Conservation (phyloP, 2,329 filamentous ascomycete species). For the Calonectria leucothoes region DNA sequence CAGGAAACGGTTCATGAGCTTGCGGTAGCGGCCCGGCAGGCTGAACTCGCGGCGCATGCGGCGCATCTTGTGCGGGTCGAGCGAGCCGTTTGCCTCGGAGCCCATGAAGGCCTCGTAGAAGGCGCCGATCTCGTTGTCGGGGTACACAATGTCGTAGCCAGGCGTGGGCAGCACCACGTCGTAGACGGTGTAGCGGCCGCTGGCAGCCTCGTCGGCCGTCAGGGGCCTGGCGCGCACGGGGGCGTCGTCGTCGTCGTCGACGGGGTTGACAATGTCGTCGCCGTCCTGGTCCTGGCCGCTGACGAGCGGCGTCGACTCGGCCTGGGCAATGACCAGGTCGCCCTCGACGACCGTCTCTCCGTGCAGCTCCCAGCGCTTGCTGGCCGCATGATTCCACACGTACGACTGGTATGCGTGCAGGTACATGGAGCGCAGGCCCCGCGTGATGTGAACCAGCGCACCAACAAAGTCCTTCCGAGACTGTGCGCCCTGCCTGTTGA, state of each 20-base stretch:
- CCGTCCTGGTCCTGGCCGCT: constrained; percentile 73
- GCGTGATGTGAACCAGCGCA: constrained; percentile 82
- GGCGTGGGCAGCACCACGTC: constrained; percentile 94
- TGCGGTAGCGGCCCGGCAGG: constrained; percentile 88
- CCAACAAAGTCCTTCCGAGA: constrained; percentile 79
- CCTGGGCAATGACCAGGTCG: constrained; percentile 77
- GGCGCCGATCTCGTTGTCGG: constrained; percentile 82
- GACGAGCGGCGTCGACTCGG: constrained; percentile 45
- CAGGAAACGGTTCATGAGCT: constrained; percentile 79
- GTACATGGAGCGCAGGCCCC: constrained; percentile 91
- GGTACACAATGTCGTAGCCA: constrained; percentile 90
- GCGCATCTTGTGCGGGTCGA: constrained; percentile 90
- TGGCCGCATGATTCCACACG: constrained; percentile 90
- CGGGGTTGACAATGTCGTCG: constrained; percentile 56
- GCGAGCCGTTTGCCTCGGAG: constrained; percentile 77
- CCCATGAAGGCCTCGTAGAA: constrained; percentile 92
- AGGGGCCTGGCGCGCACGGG: constrained; percentile 75
- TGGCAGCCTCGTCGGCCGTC: constrained; percentile 80
- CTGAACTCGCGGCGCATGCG: constrained; percentile 88
- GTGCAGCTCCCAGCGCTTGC: constrained; percentile 81
- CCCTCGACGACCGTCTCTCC: constrained; percentile 82
- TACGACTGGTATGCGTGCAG: constrained; percentile 96
- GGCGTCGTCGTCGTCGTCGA: constrained; percentile 55
- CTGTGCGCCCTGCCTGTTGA: constrained; percentile 62
- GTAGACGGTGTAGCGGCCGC: constrained; percentile 82